Conservation (phyloP, 2,329 filamentous ascomycete species). For the Hypomyces perniciosus region DNA sequence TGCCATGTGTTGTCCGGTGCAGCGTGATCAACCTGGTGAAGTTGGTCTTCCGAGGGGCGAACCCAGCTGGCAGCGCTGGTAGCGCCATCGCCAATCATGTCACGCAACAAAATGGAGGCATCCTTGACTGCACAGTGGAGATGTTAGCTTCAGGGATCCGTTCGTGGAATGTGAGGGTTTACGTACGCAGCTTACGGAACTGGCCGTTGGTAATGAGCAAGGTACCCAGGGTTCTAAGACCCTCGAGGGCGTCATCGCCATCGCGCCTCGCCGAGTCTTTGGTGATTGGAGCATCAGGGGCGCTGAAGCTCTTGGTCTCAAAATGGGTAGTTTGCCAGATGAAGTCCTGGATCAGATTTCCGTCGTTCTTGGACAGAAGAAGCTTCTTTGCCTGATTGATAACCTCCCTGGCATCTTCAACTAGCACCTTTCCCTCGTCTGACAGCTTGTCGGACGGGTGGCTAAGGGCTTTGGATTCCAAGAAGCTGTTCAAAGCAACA, state of each 20-base stretch:
- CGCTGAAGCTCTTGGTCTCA: constrained; percentile 53
- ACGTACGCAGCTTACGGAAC: constrained; percentile 81
- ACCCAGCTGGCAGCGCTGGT: constrained; percentile 68
- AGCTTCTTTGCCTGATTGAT: constrained; percentile 80
- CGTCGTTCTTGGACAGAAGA: constrained; percentile 88
- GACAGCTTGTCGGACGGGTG: constrained; percentile 74
- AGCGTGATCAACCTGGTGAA: constrained; percentile 72
- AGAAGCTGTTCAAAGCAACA: constrained; percentile 82
- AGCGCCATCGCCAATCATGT: constrained; percentile 88
- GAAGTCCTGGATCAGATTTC: constrained; percentile 91
- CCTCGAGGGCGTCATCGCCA: constrained; percentile 75
- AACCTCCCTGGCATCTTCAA: constrained; percentile 71
- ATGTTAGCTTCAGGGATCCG: constrained; percentile 14
- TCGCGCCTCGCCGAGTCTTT: constrained; percentile 78
- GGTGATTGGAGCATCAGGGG: constrained; percentile 61
- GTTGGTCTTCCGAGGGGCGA: constrained; percentile 70
- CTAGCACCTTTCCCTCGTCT: constrained; percentile 69
- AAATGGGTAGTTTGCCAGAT: constrained; percentile 88
- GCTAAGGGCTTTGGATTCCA: constrained; percentile 63
- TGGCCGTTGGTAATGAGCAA: constrained; percentile 93
- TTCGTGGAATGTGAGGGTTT: not conserved
- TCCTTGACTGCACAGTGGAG: constrained; percentile 55
- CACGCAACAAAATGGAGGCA: constrained; percentile 71
- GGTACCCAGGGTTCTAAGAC: constrained; percentile 79
- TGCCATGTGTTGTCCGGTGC: constrained; percentile 94